phyloP scores from a whole-genome alignment of 805 yeast genomes.

The Candida cerambycidarum region DNA sequence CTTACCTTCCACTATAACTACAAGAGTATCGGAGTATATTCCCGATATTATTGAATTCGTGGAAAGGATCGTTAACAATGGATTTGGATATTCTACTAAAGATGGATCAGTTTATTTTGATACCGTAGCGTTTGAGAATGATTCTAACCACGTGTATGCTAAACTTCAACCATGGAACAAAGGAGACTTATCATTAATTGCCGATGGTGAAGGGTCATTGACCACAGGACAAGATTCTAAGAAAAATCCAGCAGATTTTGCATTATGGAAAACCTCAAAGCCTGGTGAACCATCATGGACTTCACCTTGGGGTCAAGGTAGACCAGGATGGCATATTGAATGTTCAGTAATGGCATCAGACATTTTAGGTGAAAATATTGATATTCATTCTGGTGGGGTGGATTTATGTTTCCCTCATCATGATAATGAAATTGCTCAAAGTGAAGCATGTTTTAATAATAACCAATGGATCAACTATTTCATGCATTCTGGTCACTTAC shows the following conservation, averaged over 20 bases:
- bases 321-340: constrained; percentile 99
- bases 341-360: constrained; percentile 98
- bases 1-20: constrained; percentile 77
- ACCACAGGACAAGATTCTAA: constrained; percentile 56
- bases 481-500: constrained; percentile 95
- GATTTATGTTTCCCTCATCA: constrained; percentile 99
- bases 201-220: constrained; percentile 94
- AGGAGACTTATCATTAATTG: constrained; percentile 79
- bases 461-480: constrained; percentile 97
- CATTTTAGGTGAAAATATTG: constrained; percentile 78
- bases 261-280: constrained; percentile 94
- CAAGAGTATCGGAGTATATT: constrained; percentile 92
- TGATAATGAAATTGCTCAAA: constrained; percentile 96
- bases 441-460: constrained; percentile 88
- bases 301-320: constrained; percentile 95
- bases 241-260: constrained; percentile 80
- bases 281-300: constrained; percentile 97
- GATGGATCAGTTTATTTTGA: constrained; percentile 98
- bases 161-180: constrained; percentile 98
- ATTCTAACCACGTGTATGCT: constrained; percentile 79
- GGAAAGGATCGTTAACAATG: constrained; percentile 67
- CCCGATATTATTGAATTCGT: constrained; percentile 89
- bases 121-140: constrained; percentile 74
- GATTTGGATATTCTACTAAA: constrained; percentile 76
- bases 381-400: constrained; percentile 95